A percentile compares a stretch with the other conserved stretches of the same genome.
phyloP scores from a whole-genome alignment of 352 stramenopile species.

The Halophytophthora polymorphica region DNA sequence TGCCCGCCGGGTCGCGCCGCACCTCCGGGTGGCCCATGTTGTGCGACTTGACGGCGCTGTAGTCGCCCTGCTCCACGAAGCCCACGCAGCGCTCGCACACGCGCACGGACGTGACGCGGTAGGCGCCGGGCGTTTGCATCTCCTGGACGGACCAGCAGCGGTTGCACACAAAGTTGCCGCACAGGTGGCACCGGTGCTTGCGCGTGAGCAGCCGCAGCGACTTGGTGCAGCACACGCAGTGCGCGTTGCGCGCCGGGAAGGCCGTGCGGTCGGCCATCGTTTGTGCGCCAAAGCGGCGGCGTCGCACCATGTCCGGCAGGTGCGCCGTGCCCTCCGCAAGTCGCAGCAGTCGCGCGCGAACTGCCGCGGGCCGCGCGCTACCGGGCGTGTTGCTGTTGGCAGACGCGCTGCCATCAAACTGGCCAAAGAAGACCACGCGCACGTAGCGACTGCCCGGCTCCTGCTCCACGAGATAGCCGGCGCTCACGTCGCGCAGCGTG shows the following conservation, averaged over 20 bases:
- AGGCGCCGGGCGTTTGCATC: slow-evolving; percentile 19
- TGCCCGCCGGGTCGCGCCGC: slow-evolving; percentile 10
- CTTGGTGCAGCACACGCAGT: slow-evolving; percentile 32
- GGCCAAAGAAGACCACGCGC: slow-evolving; percentile 36
- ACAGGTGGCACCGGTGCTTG: slow-evolving; percentile 26
- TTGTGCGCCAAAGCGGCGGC: slow-evolving; percentile 25
- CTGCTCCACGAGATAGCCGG: slow-evolving; percentile 32
- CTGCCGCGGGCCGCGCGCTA: slow-evolving; percentile 12
- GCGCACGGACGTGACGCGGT: slow-evolving; percentile 25
- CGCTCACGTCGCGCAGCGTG: slow-evolving; percentile 21
- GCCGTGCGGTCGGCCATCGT: slow-evolving; percentile 17
- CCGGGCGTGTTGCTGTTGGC: background rate
- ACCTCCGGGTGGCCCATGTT: slow-evolving; percentile 18
- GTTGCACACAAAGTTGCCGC: slow-evolving; percentile 29
- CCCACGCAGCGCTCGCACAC: slow-evolving; percentile 44
- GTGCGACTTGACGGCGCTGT: slow-evolving; percentile 17
- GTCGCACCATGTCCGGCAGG: slow-evolving; percentile 24
- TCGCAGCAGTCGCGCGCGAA: slow-evolving; percentile 23
- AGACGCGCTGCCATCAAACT: slow-evolving; percentile 13
- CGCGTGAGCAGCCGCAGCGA: slow-evolving; percentile 24
- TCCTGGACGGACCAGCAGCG: slow-evolving; percentile 26
- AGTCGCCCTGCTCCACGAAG: slow-evolving; percentile 51
- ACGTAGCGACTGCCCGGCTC: slow-evolving; percentile 19
- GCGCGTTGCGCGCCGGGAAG: slow-evolving; percentile 19
- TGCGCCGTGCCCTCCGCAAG: slow-evolving; percentile 26